Conservation (phyloP, 441 rosid genomes). For the Corymbia citriodora region DNA sequence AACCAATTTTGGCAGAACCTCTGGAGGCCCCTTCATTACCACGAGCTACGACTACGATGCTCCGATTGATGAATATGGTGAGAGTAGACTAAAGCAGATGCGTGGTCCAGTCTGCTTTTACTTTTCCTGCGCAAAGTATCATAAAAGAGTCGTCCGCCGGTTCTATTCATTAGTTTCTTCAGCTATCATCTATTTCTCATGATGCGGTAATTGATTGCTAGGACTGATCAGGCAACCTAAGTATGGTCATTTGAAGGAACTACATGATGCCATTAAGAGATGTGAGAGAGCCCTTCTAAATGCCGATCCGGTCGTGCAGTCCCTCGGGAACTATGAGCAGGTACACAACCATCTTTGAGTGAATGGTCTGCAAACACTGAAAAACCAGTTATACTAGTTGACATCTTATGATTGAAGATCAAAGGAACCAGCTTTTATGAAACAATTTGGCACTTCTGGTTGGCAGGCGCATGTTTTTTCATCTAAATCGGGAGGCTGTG, state of each 20-base stretch:
- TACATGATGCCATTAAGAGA: constrained; percentile 27
- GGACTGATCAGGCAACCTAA: constrained; percentile 42
- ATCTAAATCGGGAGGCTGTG: constrained; percentile 23
- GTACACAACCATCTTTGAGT: not conserved
- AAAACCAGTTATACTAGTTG: not conserved
- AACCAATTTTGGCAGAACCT: constrained; percentile 40
- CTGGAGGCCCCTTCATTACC: constrained; percentile 39
- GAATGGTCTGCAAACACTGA: not conserved
- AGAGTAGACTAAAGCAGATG: not conserved
- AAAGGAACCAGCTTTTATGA: not conserved
- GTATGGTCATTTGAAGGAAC: constrained; percentile 27
- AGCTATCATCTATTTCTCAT: not conserved
- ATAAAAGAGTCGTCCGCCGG: no score
- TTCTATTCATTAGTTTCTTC: not conserved
- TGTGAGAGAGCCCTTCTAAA: constrained; percentile 27
- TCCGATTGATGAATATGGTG: constrained; percentile 44
- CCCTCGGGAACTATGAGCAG: constrained; percentile 32
- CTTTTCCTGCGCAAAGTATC: not conserved
- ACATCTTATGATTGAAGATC: not conserved
- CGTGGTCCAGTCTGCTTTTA: not conserved
- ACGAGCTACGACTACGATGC: constrained; percentile 48
- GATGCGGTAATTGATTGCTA: not conserved
- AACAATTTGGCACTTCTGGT: not conserved
- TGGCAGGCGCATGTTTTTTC: constrained; percentile 31
- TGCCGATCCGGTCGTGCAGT: constrained; percentile 6